Base-by-base conservation (phyloP, 108 stramenopile genomes). In the Pseudonitzschia delicatissima region DNA sequence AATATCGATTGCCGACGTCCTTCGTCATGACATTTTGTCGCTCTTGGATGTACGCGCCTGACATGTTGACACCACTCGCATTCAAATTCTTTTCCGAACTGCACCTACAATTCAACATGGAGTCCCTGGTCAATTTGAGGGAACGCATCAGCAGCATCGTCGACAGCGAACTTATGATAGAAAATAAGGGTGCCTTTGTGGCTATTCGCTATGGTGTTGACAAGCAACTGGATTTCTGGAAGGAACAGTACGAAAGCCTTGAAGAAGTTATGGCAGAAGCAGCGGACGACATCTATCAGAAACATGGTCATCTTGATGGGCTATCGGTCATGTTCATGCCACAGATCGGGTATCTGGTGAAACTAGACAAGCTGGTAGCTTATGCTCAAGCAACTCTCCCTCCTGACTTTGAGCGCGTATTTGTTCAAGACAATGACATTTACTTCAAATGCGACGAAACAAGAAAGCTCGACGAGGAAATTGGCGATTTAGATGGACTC, bases 301-400 rank as follows among this genome's bases (percentile, higher is more conserved):
- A 70, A 62, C 76, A 88, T 52, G 47, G 47, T 17, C 66, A 81
- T 21, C 59, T 96, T 20, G 63, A 77, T 17, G 76, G 76, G 27
- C 68, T 98, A 42, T 78, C 73, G 44, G 94, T 96, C 45, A 81
- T 95, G 20, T 98, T 96, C 74, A 60, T 96, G 31, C 96, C 95
- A 7, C 96, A 97, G 80, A 80, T 97, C 57, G 97, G 97, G 15
- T 98, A 95, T 64, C 81, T 95, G 26, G 78, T 93, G 21, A 65
- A 74, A 4, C 66, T 96, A 35, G 85, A 89, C 32, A 73, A 72
- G 8, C 62, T 80, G 50, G 77, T 82, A 61, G 64, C 64, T 52
- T 49, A 75, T 31, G 73, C 82, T 40, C 70, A 63, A 35, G 66
- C 69, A 4, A 48, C 76, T 6, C 45, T 93, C 8, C 91, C 91